Evolutionary conservation across 148 eudicot genomes (phyloP), one percentile per base, ranked within the genome.

Genomic region (Limonium bicolor): DNA sequence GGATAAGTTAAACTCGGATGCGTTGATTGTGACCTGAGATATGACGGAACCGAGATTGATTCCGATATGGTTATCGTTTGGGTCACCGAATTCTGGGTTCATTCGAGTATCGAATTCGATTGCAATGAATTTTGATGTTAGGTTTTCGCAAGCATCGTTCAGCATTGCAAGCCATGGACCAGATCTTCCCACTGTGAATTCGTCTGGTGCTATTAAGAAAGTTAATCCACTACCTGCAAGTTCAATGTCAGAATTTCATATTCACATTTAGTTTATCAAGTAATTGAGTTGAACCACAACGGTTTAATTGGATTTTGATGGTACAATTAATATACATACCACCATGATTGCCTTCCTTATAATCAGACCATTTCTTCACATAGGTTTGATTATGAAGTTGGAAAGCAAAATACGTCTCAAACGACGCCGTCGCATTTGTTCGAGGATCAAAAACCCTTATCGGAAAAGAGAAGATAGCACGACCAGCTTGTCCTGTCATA

Each of bases 161-260:
- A 84, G 74, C 84, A 79, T 84, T 37, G 81, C 94, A 0, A 84
- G 70, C 94, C 94, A 84, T 3, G 85, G 78, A 0, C 94, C 94
- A 1, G 88, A 66, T 30, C 94, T 51, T 6, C 94, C 94, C 8
- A 79, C 85, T 0, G 94, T 84, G 63, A 84, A 73, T 74, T 84
- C 88, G 11, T 84, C 85, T 1, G 94, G 88, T 12, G 70, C 76
- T 3, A 84, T 70, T 26, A 84, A 40, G 47, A 84, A 84, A 20
- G 84, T 79, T 22, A 84, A 67, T 4, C 94, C 94, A 41, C 85
- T 77, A 6, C 82, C 87, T 31, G 82, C 55, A 19, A 8, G 3
- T 2, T 20, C 16, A 2, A 2, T 0, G 28, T n/a, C 20, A 4
- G 4, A 27, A 36, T 7, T 7, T 14, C 11, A 6, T 32, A 12